Conservation (phyloP, 2,329 filamentous ascomycete genomes). For the Pestalotiopsis sp. region DNA sequence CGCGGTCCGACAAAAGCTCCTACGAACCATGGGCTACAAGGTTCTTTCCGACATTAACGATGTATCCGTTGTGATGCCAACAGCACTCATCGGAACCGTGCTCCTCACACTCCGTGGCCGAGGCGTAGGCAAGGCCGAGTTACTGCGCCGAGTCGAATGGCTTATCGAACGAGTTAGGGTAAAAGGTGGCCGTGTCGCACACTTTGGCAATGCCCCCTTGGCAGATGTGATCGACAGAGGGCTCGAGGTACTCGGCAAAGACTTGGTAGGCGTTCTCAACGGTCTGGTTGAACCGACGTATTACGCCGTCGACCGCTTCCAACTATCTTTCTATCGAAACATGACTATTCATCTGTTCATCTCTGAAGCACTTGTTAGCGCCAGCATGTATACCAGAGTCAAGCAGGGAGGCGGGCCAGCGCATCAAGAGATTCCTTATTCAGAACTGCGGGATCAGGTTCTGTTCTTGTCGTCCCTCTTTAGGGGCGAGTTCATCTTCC, state of each 20-base stretch:
- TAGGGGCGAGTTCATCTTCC: slow-evolving; percentile 96
- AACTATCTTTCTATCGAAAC: slow-evolving; percentile 97
- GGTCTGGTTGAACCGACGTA: slow-evolving; percentile 89
- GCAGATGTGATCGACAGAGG: slow-evolving; percentile 85
- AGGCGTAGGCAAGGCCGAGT: slow-evolving; percentile 84
- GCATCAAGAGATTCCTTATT: slow-evolving; percentile 77
- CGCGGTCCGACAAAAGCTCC: slow-evolving; percentile 67
- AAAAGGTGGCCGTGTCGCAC: slow-evolving; percentile 90
- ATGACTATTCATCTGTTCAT: slow-evolving; percentile 99
- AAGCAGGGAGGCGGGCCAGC: slow-evolving; percentile 87
- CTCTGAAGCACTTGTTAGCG: slow-evolving; percentile 86
- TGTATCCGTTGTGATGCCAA: slow-evolving; percentile 97
- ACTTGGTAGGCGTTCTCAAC: slow-evolving; percentile 79
- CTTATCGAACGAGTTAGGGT: slow-evolving; percentile 77
- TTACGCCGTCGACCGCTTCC: slow-evolving; percentile 93
- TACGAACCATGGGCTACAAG: slow-evolving; percentile 88
- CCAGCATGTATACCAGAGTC: slow-evolving; percentile 85
- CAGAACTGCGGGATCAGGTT: slow-evolving; percentile 76
- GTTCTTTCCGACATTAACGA: slow-evolving; percentile 93
- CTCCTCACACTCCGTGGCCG: slow-evolving; percentile 88
- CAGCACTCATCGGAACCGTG: slow-evolving; percentile 91
- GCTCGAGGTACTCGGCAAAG: slow-evolving; percentile 86
- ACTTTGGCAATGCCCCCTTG: slow-evolving; percentile 82
- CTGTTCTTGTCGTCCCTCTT: slow-evolving; percentile 91
- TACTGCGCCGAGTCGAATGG: slow-evolving; percentile 89